Base-by-base conservation (phyloP, 176 grass and related monocot genomes). In the Oryza longistaminata region DNA sequence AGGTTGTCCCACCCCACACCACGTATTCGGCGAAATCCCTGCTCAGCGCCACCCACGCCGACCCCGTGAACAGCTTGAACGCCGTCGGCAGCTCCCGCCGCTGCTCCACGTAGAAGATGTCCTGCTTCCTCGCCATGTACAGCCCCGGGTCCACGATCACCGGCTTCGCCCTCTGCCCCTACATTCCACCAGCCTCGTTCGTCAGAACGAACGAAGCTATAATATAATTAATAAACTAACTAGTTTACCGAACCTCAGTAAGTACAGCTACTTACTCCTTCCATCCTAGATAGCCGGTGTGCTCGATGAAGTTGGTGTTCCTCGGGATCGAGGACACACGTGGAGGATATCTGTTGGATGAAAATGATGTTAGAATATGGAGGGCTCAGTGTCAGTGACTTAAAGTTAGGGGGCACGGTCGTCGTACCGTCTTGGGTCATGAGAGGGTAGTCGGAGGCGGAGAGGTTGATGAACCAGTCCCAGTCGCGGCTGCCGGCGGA, bases 381-480 rank as follows among this genome's bases (percentile, higher is more conserved):
- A n/a, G n/a, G n/a, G n/a, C 29, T 31, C 34, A 37, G 6, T 37
- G 35, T 37, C 35, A 37, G 35, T 5, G 5, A 37, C 35, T 37
- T 6, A 37, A 37, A 37, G 6, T 37, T 5, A 37, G 35, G 6
- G 16, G 24, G 68, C n/a, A 31, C 29, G 29, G 29, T 31, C 79
- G 69, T 58, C 79, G 69, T 58, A 98, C 95, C 96, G 86, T 95
- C 96, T 48, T 93, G 91, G 1, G 96, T 89, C 85, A 95, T 88
- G 61, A 98, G 91, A 15, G 96, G 96, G 87, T 98, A 98, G 75
- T 95, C 93, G 1, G 96, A 95, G 29, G 93, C 96, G 37, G 93
- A 95, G 83, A 98, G 96, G 80, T 98, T 98, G 85, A 98, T 98
- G 82, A 95, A 98, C 93, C 96, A 98, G 82, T 98, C 96, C 96